Conservation (phyloP, 805 yeast species). For the Ogataea saltuana region DNA sequence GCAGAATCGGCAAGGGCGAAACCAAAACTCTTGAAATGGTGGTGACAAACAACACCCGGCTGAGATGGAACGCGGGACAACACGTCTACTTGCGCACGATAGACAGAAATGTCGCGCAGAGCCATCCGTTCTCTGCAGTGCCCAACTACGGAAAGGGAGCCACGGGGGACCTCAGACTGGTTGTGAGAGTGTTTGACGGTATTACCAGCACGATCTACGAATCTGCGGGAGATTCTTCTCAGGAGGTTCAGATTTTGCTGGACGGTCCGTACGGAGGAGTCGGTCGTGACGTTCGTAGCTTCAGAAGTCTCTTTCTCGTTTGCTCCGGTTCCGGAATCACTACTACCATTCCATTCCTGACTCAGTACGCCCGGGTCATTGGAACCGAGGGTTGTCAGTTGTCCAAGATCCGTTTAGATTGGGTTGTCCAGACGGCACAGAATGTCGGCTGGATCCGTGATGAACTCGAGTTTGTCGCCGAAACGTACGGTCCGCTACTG, state of each 20-base stretch:
- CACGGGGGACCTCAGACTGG: slow-evolving; percentile 40
- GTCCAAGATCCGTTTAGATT: slow-evolving; percentile 40
- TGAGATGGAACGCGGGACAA: slow-evolving; percentile 55
- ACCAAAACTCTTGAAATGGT: slow-evolving; percentile 39
- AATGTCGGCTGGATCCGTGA: slow-evolving; percentile 42
- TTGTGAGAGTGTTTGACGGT: slow-evolving; percentile 49
- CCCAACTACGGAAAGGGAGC: slow-evolving; percentile 30
- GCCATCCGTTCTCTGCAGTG: slow-evolving; percentile 57
- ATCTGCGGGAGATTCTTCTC: slow-evolving; percentile 25
- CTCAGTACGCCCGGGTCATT: slow-evolving; percentile 29
- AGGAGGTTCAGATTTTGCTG: slow-evolving; percentile 37
- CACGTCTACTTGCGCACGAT: slow-evolving; percentile 51
- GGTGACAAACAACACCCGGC: slow-evolving; percentile 36
- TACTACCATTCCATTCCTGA: slow-evolving; percentile 45
- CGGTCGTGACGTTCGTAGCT: slow-evolving; percentile 44
- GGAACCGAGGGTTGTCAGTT: slow-evolving; percentile 21
- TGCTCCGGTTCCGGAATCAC: slow-evolving; percentile 57
- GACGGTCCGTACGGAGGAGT: slow-evolving; percentile 65
- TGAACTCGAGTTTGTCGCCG: slow-evolving; percentile 39
- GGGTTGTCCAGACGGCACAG: slow-evolving; percentile 42
- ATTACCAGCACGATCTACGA: slow-evolving; percentile 41
- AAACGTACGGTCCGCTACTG: slow-evolving; percentile 31
- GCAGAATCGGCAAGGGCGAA: slow-evolving; percentile 35
- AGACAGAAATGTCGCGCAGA: slow-evolving; percentile 47
- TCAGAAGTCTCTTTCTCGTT: slow-evolving; percentile 44